Conservation (phyloP, 1,284 basidiomycete species). For the Heterobasidion parviporum region DNA sequence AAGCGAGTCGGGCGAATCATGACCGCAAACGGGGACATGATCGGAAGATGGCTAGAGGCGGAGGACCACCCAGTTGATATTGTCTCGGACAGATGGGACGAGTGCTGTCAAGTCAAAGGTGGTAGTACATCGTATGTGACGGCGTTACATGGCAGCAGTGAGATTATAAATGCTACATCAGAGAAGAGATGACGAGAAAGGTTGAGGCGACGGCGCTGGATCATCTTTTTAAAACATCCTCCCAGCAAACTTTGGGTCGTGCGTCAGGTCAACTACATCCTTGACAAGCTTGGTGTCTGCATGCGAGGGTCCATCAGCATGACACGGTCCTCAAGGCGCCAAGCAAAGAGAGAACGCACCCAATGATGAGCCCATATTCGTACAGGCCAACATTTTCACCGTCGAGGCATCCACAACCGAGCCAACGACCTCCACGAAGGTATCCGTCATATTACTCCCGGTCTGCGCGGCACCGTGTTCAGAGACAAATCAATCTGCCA, state of each 20-base stretch:
- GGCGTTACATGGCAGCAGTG: no score
- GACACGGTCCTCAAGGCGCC: background rate
- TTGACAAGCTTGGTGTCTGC: conserved; percentile 63
- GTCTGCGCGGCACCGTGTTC: background rate
- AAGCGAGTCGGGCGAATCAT: conserved; percentile 53
- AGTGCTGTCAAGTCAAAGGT: background rate
- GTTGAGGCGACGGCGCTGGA: no score
- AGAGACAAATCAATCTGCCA: background rate
- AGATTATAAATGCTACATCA: no score
- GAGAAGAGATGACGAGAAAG: no score
- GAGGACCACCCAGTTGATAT: conserved; percentile 18
- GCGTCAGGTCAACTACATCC: conserved; percentile 55
- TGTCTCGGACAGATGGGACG: no score
- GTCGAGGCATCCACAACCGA: conserved; percentile 51
- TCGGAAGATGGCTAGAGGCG: conserved; percentile 62
- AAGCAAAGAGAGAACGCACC: conserved; percentile 37
- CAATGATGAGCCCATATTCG: conserved; percentile 57
- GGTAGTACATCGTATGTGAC: background rate
- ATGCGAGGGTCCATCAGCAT: background rate
- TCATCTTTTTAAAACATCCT: conserved; percentile 32
- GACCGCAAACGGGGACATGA: conserved; percentile 64
- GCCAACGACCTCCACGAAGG: conserved; percentile 73
- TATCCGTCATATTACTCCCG: conserved; percentile 36
- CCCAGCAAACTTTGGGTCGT: conserved; percentile 48
- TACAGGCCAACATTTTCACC: conserved; percentile 53